Percentiles rank a stretch among this genome's conserved stretches.
These are phyloP conservation scores for Prosopis cineraria DNA, from an alignment of 306 rosid genomes.

Conservation along the genomic window DNA sequence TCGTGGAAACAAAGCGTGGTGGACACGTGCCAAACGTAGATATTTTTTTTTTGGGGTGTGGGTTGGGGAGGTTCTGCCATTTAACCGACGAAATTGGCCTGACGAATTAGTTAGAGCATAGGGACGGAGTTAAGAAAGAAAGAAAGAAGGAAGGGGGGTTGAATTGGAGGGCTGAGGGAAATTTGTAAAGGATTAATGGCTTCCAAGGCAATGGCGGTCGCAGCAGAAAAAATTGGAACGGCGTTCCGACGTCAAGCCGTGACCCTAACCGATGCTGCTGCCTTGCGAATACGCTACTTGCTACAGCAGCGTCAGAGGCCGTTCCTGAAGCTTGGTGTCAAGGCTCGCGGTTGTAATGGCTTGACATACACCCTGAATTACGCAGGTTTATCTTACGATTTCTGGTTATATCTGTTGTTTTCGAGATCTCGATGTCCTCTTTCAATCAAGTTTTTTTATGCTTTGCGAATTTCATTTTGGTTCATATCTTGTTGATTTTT, in stretches of 20 bases:
- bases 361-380: constrained; percentile 87
- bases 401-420: background rate
- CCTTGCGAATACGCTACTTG: constrained; percentile 62
- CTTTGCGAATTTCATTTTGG: background rate
- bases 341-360: constrained; percentile 96
- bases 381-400: constrained; percentile 53
- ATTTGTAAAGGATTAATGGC: constrained; percentile 40
- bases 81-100: constrained; percentile 4
- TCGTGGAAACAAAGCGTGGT: constrained; percentile 1
- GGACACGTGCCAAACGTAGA: constrained; percentile 26
- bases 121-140: no score
- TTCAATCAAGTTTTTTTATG: background rate
- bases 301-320: constrained; percentile 78
- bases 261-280: constrained; percentile 69
- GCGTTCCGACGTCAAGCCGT: constrained; percentile 76
- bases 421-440: background rate
- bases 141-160: no score
- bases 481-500: background rate
- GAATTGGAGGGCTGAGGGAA: background rate
- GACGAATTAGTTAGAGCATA: no score
- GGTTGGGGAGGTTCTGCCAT: background rate
- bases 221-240: constrained; percentile 46
- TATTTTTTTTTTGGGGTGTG: no score
- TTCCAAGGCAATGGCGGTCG: constrained; percentile 52
- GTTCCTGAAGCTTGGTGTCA: constrained; percentile 82